Conservation (phyloP, 2,329 filamentous ascomycete genomes). For the Hymenoscyphus infarciens region DNA sequence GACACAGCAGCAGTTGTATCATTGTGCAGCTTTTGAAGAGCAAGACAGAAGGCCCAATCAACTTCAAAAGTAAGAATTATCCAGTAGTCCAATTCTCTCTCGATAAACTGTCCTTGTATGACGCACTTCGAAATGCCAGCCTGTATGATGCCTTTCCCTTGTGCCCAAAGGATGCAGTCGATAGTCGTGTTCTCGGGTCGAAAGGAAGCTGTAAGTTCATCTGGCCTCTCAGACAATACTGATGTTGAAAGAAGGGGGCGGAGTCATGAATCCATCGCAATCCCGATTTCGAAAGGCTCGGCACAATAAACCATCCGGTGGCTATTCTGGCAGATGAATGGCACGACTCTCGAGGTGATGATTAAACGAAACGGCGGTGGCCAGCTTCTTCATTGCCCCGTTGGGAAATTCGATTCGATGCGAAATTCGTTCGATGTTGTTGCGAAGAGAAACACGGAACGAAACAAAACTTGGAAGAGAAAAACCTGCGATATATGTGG, state of each 20-base stretch:
- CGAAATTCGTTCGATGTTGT: background rate
- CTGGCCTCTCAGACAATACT: background rate
- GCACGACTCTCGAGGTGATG: background rate
- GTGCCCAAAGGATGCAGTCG: background rate
- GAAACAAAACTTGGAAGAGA: background rate
- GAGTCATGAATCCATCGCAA: background rate
- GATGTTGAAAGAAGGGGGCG: background rate
- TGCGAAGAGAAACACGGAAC: background rate
- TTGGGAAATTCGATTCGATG: background rate
- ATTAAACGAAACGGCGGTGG: background rate
- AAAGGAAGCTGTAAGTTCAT: background rate
- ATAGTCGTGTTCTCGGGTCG: background rate
- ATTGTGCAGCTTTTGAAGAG: background rate
- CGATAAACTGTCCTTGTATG: background rate
- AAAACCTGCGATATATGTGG: background rate
- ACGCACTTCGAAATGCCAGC: background rate
- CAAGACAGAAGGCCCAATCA: no score
- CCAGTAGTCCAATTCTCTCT: no score
- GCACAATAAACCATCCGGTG: constrained; percentile 1
- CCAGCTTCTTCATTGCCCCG: background rate
- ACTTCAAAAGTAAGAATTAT: no score
- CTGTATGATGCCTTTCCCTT: background rate
- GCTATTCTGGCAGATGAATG: background rate
- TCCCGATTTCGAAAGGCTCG: background rate
- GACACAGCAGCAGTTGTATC: background rate